Percentiles rank a stretch among this genome's conserved stretches.
Evolutionary conservation across 2,329 filamentous ascomycete genomes (phyloP).

Genomic region (Penicillium occitanis): DNA sequence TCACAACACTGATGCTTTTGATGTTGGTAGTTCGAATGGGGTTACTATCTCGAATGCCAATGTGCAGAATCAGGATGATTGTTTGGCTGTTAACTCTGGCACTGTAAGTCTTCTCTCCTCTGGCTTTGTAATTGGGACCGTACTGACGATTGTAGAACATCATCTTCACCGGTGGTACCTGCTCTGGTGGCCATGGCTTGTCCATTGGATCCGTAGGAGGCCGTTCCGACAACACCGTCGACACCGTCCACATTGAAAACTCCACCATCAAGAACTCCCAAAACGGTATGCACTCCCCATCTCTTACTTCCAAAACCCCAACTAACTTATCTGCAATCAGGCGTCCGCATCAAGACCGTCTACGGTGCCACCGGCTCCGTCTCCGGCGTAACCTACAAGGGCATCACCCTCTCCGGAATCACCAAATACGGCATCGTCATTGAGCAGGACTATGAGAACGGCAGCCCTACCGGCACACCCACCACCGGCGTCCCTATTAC

Average conservation of each 20-base stretch:
- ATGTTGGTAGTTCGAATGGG: slow-evolving; percentile 52
- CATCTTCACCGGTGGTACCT: slow-evolving; percentile 47
- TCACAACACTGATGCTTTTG: slow-evolving; percentile 62
- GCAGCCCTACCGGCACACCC: slow-evolving; percentile 42
- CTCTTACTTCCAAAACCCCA: neutral
- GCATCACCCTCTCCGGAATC: slow-evolving; percentile 54
- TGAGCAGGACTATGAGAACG: slow-evolving; percentile 59
- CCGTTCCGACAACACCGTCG: slow-evolving; percentile 54
- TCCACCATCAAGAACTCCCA: slow-evolving; percentile 49
- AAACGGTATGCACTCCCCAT: slow-evolving; percentile 28
- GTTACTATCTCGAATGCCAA: slow-evolving; percentile 55
- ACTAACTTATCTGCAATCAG: slow-evolving; percentile 26
- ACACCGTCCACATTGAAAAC: slow-evolving; percentile 52
- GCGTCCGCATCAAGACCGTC: slow-evolving; percentile 60
- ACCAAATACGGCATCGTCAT: slow-evolving; percentile 58
- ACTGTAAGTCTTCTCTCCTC: slow-evolving; percentile 24
- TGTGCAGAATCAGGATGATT: slow-evolving; percentile 63
- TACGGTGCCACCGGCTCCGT: slow-evolving; percentile 54
- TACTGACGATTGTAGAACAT: slow-evolving; percentile 38
- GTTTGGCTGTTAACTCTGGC: slow-evolving; percentile 59
- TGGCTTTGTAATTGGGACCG: neutral
- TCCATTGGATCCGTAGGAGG: slow-evolving; percentile 44
- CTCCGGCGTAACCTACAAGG: slow-evolving; percentile 53
- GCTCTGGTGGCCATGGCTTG: slow-evolving; percentile 40
- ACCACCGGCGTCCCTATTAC: slow-evolving; percentile 40